Conservation (phyloP, 371 early-diverging fungal species). For the Mortierella sp. region DNA sequence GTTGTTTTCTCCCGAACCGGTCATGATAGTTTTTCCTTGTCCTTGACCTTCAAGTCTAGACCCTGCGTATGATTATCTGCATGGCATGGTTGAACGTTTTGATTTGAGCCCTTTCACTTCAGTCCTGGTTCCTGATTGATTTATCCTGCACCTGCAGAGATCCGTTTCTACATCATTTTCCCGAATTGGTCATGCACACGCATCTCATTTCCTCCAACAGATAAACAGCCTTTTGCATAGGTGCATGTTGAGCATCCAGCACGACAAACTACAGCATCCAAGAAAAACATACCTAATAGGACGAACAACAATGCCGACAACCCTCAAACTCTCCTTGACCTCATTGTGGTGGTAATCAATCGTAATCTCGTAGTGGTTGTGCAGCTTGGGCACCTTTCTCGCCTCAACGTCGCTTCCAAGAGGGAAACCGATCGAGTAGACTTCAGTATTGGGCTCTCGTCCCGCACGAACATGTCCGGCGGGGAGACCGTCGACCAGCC, state of each 20-base stretch:
- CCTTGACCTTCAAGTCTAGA: neutral
- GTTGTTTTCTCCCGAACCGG: neutral
- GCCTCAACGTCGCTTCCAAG: conserved; percentile 63
- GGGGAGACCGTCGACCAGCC: conserved; percentile 95
- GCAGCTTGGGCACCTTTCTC: conserved; percentile 56
- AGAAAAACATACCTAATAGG: conserved; percentile 70
- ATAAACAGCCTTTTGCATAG: too few species aligned
- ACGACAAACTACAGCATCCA: neutral
- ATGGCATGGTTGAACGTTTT: too few species aligned
- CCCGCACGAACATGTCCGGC: conserved; percentile 80
- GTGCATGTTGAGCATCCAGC: neutral
- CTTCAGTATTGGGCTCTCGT: conserved; percentile 67
- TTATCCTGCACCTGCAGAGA: neutral
- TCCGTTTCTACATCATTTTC: neutral
- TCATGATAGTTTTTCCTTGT: neutral
- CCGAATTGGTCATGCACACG: neutral
- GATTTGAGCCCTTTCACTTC: too few species aligned
- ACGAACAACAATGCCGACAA: conserved; percentile 89
- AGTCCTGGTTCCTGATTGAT: neutral
- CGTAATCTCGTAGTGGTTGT: conserved; percentile 93
- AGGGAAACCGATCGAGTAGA: conserved; percentile 86
- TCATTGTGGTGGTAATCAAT: conserved; percentile 82
- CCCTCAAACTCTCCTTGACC: conserved; percentile 75
- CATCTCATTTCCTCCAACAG: neutral
- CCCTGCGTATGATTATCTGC: neutral